Evolutionary conservation across 1,284 basidiomycete genomes (phyloP).

Genomic region (Cryptococcus sp.): DNA sequence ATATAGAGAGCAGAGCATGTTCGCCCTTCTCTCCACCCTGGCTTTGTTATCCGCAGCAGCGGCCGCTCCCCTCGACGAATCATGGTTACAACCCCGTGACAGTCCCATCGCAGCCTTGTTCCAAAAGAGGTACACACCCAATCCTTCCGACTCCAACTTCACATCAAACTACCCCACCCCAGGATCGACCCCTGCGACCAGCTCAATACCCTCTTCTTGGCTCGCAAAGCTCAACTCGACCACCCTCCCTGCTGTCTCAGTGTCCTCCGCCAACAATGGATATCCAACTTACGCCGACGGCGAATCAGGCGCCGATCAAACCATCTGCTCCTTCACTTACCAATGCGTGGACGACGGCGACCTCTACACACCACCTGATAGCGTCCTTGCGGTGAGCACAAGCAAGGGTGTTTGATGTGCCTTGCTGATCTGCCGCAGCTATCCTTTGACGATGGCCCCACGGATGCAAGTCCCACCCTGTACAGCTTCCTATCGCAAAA

Average conservation of each 20-base stretch:
- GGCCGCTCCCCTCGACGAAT: slow-evolving; percentile 18
- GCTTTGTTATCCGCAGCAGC: slow-evolving; percentile 6
- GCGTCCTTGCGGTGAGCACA: slow-evolving; percentile 35
- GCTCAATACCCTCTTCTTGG: slow-evolving; percentile 41
- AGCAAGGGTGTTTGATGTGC: no score
- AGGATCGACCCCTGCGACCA: slow-evolving; percentile 29
- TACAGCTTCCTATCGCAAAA: slow-evolving; percentile 58
- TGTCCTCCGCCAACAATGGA: slow-evolving; percentile 33
- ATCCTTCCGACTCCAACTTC: slow-evolving; percentile 29
- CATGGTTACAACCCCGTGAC: slow-evolving; percentile 31
- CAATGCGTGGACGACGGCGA: slow-evolving; percentile 30
- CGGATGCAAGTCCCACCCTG: slow-evolving; percentile 55
- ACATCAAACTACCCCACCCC: slow-evolving; percentile 37
- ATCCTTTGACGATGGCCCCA: slow-evolving; percentile 60
- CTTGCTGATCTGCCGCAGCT: slow-evolving; percentile 26
- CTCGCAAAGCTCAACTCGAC: slow-evolving; percentile 38
- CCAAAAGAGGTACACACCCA: slow-evolving; percentile 17
- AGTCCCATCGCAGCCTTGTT: slow-evolving; percentile 26
- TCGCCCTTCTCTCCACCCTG: slow-evolving; percentile 8
- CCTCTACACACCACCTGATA: slow-evolving; percentile 39
- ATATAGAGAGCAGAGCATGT: background rate
- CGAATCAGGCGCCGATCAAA: slow-evolving; percentile 26
- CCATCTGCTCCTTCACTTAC: slow-evolving; percentile 51
- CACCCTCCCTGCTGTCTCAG: slow-evolving; percentile 30
- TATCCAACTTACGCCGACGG: slow-evolving; percentile 34